Conservation (phyloP, 352 stramenopile species). For the Phytophthora kernoviae region DNA sequence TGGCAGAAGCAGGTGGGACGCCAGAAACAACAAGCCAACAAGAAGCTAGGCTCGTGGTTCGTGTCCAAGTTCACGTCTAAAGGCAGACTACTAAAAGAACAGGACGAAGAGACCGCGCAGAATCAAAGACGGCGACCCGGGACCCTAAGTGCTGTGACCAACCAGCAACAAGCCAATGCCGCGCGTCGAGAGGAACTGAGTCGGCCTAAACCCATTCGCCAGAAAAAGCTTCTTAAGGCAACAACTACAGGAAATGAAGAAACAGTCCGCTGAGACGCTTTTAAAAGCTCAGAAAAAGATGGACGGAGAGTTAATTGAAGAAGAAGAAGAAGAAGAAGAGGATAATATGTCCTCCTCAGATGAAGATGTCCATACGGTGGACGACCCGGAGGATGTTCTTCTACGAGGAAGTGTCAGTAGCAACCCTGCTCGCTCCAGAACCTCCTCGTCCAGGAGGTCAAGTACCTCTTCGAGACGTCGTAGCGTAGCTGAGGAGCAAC, state of each 20-base stretch:
- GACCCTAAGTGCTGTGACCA: conserved; percentile 44
- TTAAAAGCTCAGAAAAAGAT: conserved; percentile 49
- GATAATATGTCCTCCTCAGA: conserved; percentile 32
- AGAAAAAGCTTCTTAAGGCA: conserved; percentile 72
- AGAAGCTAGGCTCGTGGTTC: conserved; percentile 71
- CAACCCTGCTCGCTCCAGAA: conserved; percentile 36
- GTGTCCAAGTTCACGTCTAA: conserved; percentile 68
- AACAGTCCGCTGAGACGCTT: conserved; percentile 64
- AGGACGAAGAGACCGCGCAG: conserved; percentile 58
- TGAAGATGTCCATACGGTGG: conserved; percentile 32
- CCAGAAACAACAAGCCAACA: conserved; percentile 64
- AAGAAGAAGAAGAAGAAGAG: conserved; percentile 34
- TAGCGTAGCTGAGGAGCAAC: conserved; percentile 33
- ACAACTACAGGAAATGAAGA: conserved; percentile 82
- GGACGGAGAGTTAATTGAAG: conserved; percentile 43
- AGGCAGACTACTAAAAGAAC: conserved; percentile 61
- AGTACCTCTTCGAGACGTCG: conserved; percentile 33
- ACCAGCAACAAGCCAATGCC: conserved; percentile 35
- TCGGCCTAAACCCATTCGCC: conserved; percentile 47
- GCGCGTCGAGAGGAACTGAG: conserved; percentile 27
- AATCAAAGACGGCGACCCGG: conserved; percentile 38
- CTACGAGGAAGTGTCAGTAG: conserved; percentile 31
- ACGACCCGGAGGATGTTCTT: conserved; percentile 45
- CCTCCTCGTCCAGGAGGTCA: conserved; percentile 39
- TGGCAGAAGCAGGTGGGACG: conserved; percentile 62